phyloP scores from a whole-genome alignment of 306 rosid species.

The Cucumis cinereus region DNA sequence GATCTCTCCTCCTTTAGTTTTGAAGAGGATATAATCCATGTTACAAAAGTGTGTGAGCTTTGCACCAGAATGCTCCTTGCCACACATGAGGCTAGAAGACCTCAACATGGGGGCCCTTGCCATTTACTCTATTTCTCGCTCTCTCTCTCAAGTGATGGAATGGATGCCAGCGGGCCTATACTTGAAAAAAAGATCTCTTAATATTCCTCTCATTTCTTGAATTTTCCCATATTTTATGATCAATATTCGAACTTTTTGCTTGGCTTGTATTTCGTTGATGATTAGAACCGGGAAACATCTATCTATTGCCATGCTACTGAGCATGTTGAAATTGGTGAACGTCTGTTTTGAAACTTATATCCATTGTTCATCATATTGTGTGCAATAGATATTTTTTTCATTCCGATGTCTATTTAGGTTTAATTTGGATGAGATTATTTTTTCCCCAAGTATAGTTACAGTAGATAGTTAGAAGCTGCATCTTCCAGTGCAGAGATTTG shows the following conservation, averaged over 20 bases:
- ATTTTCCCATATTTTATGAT: not conserved
- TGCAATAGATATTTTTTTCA: not conserved
- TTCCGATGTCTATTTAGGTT: not conserved
- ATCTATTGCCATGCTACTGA: not conserved
- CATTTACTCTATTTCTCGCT: not conserved
- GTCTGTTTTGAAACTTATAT: not conserved
- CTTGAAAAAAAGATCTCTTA: not conserved
- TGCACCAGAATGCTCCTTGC: not conserved
- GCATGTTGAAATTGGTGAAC: not conserved
- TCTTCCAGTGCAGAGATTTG: not conserved
- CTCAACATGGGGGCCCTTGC: not conserved
- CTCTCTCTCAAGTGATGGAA: not conserved
- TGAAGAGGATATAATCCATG: not conserved
- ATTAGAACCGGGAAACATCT: not conserved
- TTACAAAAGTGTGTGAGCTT: not conserved
- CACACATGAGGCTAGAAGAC: not conserved
- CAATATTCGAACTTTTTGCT: not conserved
- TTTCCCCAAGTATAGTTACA: not conserved
- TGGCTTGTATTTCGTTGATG: not conserved
- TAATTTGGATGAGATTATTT: not conserved
- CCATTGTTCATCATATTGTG: not conserved
- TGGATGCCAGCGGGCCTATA: not conserved
- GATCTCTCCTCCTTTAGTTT: not conserved
- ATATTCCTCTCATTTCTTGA: not conserved
- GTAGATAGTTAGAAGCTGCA: slow-evolving; percentile 7